phyloP scores from a whole-genome alignment of 805 yeast genomes.

The Candida piceae region DNA sequence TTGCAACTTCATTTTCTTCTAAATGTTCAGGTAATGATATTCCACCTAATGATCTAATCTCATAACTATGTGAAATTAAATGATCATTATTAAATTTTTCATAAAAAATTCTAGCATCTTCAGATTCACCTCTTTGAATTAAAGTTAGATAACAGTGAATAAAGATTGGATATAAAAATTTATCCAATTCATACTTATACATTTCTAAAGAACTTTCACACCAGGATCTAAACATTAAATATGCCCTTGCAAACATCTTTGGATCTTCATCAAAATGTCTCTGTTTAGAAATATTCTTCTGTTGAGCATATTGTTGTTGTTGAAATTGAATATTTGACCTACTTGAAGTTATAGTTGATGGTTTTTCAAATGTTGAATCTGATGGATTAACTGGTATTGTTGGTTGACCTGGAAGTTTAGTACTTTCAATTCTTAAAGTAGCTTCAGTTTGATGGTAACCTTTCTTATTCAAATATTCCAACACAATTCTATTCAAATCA shows the following conservation, averaged over 20 bases:
- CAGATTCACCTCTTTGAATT: conserved; percentile 54
- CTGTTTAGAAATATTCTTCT: conserved; percentile 20
- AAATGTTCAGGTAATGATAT: conserved; percentile 77
- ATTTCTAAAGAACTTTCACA: conserved; percentile 86
- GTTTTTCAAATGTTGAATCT: conserved; percentile 30
- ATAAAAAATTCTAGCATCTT: conserved; percentile 68
- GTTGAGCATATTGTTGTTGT: conserved; percentile 25
- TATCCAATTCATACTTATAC: conserved; percentile 80
- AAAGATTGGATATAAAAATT: conserved; percentile 87
- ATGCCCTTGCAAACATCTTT: conserved; percentile 72
- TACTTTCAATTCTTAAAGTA: conserved; percentile 81
- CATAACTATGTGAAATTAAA: conserved; percentile 68
- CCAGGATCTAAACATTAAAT: conserved; percentile 78
- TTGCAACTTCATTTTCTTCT: conserved; percentile 76
- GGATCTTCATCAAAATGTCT: conserved; percentile 54
- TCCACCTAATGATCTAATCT: conserved; percentile 65
- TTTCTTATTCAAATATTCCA: conserved; percentile 87
- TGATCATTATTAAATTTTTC: conserved; percentile 73
- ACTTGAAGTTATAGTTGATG: conserved; percentile 31
- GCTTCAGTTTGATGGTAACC: conserved; percentile 95
- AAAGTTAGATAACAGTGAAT: conserved; percentile 82
- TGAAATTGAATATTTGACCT: conserved; percentile 31
- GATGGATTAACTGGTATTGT: conserved; percentile 46
- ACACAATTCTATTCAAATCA: conserved; percentile 84
- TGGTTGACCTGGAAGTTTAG: conserved; percentile 51